Evolutionary conservation across 2,329 filamentous ascomycete species (phyloP).

Genomic region (Cordyceps militaris): DNA sequence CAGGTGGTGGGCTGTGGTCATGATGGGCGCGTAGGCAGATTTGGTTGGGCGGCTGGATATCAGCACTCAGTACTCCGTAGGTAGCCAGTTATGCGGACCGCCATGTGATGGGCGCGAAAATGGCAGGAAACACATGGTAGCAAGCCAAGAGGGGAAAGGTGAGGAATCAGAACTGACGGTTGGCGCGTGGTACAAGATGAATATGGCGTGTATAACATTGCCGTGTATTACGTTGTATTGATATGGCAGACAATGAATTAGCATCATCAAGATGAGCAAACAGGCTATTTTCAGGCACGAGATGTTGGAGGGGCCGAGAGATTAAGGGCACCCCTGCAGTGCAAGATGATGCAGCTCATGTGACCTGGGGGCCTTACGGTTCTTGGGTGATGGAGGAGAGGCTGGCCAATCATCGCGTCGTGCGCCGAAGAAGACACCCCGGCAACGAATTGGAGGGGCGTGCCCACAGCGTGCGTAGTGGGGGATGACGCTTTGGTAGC

Average conservation of each 20-base stretch:
- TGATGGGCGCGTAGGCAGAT: background rate
- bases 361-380: conserved; percentile 1
- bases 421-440: background rate
- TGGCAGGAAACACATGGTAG: background rate
- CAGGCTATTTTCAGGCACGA: background rate
- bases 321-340: background rate
- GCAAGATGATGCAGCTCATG: background rate
- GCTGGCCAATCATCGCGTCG: background rate
- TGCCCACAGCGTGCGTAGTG: background rate
- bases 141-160: background rate
- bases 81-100: background rate
- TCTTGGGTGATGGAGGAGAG: background rate
- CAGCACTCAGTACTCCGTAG: background rate
- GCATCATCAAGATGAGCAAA: background rate
- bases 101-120: background rate
- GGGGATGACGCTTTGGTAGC: background rate
- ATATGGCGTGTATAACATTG: background rate
- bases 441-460: conserved; percentile 6
- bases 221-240: background rate
- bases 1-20: background rate
- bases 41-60: background rate
- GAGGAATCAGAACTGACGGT: background rate
- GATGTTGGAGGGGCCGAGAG: background rate
- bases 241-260: background rate
- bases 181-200: background rate